Evolutionary conservation across 2,329 filamentous ascomycete species (phyloP).

Genomic region (Diplocarpon rosae): DNA sequence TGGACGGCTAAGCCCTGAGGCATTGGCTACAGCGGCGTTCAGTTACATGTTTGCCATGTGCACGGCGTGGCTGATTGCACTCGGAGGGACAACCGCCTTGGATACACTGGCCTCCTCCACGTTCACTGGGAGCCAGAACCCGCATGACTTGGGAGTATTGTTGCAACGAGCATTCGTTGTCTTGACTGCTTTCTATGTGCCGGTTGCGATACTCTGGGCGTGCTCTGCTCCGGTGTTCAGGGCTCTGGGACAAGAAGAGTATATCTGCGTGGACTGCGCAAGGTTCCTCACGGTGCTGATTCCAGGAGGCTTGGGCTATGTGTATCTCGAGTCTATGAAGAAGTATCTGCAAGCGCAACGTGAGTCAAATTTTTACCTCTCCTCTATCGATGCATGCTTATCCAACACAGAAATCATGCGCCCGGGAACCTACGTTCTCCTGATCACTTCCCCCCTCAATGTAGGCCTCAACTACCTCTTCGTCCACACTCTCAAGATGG

Average conservation of each 20-base stretch:
- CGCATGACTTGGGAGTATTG: conserved; percentile 66
- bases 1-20: conserved; percentile 67
- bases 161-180: conserved; percentile 68
- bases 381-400: conserved; percentile 34
- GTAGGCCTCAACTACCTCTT: conserved; percentile 71
- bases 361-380: conserved; percentile 40
- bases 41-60: conserved; percentile 93
- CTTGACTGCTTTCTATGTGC: conserved; percentile 59
- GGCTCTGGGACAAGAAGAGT: conserved; percentile 64
- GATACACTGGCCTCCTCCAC: conserved; percentile 76
- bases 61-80: conserved; percentile 74
- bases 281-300: conserved; percentile 63
- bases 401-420: conserved; percentile 50
- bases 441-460: conserved; percentile 75
- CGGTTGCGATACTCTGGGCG: conserved; percentile 63
- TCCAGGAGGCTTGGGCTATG: conserved; percentile 73
- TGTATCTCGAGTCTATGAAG: conserved; percentile 81
- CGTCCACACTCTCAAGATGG: conserved; percentile 59
- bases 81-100: conserved; percentile 76
- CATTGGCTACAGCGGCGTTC: conserved; percentile 72
- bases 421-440: conserved; percentile 70
- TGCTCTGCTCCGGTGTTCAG: conserved; percentile 66
- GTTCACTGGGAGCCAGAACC: conserved; percentile 72
- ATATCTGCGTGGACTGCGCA: conserved; percentile 63
- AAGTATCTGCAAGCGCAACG: conserved; percentile 83